phyloP scores from a whole-genome alignment of 2,329 filamentous ascomycete genomes.

The Amauroascus verrucosus region DNA sequence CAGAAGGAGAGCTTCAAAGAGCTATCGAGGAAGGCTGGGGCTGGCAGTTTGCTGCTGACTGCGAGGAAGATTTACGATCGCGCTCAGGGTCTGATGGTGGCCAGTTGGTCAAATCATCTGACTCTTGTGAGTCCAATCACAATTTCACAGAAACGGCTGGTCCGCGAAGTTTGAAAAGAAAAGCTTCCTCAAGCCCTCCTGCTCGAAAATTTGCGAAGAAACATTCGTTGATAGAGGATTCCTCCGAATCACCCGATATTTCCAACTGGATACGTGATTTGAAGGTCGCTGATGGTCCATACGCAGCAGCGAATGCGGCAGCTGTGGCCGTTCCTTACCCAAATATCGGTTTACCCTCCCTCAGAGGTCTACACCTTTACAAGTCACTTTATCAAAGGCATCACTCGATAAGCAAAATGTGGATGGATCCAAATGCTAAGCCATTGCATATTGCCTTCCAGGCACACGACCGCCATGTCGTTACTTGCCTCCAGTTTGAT shows the following conservation, averaged over 20 bases:
- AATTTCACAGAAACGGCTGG: constrained; percentile 11
- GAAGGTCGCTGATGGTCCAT: constrained; percentile 61
- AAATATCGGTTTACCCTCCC: constrained; percentile 62
- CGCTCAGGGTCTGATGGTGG: constrained; percentile 37
- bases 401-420: constrained; percentile 78
- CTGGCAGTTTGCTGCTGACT: constrained; percentile 83
- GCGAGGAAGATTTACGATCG: constrained; percentile 68
- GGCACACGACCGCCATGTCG: constrained; percentile 92
- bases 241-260: constrained; percentile 33
- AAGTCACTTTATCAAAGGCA: constrained; percentile 94
- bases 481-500: constrained; percentile 95
- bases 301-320: constrained; percentile 71
- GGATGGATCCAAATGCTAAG: constrained; percentile 74
- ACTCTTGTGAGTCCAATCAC: constrained; percentile 16
- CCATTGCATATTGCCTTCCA: constrained; percentile 89
- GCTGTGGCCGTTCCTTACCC: constrained; percentile 71
- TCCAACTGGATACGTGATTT: constrained; percentile 40
- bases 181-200: constrained; percentile 37
- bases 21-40: constrained; percentile 92
- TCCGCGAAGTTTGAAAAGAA: constrained; percentile 38
- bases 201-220: constrained; percentile 48
- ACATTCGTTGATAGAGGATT: constrained; percentile 35
- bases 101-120: constrained; percentile 18
- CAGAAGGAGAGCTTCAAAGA: constrained; percentile 70
- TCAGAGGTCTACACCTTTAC: constrained; percentile 81